Evolutionary conservation across 495 filamentous ascomycete species (phyloP).

Genomic region (Chaetomium fimeti): DNA sequence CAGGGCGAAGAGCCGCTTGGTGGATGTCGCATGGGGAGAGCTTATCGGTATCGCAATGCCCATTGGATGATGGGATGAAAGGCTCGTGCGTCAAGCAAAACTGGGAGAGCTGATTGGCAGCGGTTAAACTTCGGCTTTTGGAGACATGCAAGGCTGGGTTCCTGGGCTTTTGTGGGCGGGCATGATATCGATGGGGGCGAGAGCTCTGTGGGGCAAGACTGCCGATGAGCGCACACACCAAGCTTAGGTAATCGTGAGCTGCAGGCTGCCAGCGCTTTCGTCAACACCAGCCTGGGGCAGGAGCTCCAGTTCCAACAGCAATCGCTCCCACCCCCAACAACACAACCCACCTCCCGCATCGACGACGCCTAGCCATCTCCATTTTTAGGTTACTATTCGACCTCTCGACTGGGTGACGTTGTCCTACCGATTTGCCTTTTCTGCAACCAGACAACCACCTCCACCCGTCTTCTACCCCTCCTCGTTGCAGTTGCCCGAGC

Average conservation of each 20-base stretch:
- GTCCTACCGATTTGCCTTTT: background rate
- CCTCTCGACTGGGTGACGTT: background rate
- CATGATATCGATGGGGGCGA: background rate
- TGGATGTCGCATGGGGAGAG: background rate
- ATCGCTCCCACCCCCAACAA: constrained; percentile 18
- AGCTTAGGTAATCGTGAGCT: constrained; percentile 28
- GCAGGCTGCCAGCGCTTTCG: constrained; percentile 44
- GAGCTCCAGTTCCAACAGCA: constrained; percentile 20
- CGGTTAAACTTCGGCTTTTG: constrained; percentile 7
- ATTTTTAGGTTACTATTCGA: background rate
- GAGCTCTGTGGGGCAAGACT: constrained; percentile 4
- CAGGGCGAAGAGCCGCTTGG: background rate
- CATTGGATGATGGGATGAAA: background rate
- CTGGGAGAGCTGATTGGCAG: constrained; percentile 9
- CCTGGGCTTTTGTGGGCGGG: background rate
- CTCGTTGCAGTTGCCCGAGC: background rate
- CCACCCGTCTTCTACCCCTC: background rate
- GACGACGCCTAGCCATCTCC: background rate
- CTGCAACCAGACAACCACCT: background rate
- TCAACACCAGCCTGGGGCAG: constrained; percentile 29
- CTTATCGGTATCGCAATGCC: constrained; percentile 3
- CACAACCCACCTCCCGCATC: background rate
- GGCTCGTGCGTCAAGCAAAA: background rate
- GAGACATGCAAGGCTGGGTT: constrained; percentile 19
- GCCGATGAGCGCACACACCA: background rate